These are phyloP conservation scores for Lentithecium fluviatile DNA, from an alignment of 495 filamentous ascomycete species.

Conservation along the genomic window DNA sequence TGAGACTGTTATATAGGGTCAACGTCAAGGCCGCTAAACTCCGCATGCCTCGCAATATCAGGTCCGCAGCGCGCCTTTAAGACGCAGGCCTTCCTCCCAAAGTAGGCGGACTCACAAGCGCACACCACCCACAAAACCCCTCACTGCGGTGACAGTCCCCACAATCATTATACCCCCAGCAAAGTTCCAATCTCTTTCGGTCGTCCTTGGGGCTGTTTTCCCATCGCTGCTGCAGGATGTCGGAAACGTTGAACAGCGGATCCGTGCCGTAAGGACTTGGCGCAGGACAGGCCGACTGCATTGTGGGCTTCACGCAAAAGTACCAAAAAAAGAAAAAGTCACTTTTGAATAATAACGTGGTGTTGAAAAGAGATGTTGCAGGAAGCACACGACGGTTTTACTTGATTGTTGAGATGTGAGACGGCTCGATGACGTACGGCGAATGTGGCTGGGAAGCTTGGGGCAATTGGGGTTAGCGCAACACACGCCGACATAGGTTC, in stretches of 20 bases:
- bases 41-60: background rate
- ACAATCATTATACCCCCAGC: conserved; percentile 35
- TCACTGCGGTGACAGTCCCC: conserved; percentile 33
- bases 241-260: conserved; percentile 6
- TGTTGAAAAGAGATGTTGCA: no score
- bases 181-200: conserved; percentile 25
- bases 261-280: background rate
- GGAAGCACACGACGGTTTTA: no score
- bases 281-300: background rate
- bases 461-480: no score
- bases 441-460: no score
- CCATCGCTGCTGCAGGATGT: conserved; percentile 20
- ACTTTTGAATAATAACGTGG: no score
- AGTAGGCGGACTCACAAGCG: conserved; percentile 47
- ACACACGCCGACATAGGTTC: no score
- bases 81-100: background rate
- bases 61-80: background rate
- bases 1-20: conserved; percentile 44
- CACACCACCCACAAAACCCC: conserved; percentile 54
- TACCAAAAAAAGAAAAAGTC: no score
- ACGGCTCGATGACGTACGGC: background rate
- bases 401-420: background rate
- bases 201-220: conserved; percentile 28
- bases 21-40: background rate
- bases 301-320: background rate